Evolutionary conservation across 106 monocot species (phyloP).

Genomic region (Platanthera guangdongensis): DNA sequence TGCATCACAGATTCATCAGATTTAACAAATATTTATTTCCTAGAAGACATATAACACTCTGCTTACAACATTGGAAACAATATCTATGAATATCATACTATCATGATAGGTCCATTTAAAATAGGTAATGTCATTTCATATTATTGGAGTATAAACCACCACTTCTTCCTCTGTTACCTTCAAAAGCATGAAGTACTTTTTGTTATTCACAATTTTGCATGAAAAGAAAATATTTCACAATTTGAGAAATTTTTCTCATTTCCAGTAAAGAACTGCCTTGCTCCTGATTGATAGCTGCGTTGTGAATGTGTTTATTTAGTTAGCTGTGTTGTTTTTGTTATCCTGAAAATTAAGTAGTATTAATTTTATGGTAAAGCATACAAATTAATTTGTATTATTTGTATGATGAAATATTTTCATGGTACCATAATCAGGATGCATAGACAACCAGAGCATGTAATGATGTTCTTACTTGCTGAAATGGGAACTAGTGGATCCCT

Average conservation of each 20-base stretch:
- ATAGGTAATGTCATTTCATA: not conserved
- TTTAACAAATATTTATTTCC: not conserved
- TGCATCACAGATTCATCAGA: not conserved
- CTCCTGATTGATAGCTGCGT: not conserved
- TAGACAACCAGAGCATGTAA: conserved; percentile 95
- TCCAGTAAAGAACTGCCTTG: too few species aligned
- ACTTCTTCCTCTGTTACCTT: not conserved
- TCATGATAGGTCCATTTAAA: not conserved
- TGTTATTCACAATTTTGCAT: not conserved
- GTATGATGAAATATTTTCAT: not conserved
- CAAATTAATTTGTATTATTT: not conserved
- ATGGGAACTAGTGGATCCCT: conserved; percentile 98
- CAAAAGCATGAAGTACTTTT: not conserved
- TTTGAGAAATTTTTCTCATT: too few species aligned
- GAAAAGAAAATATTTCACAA: not conserved
- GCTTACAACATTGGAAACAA: not conserved
- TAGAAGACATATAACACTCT: not conserved
- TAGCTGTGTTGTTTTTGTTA: too few species aligned
- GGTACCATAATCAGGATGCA: conserved; percentile 54
- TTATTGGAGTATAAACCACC: not conserved
- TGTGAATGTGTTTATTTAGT: not conserved
- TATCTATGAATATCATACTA: not conserved
- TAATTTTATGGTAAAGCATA: not conserved
- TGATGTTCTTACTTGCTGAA: conserved; percentile 87
- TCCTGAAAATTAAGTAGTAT: not conserved